Evolutionary conservation across 2,329 filamentous ascomycete genomes (phyloP), one percentile per base, ranked within the genome.

Genomic region (Cryphonectria japonica): DNA sequence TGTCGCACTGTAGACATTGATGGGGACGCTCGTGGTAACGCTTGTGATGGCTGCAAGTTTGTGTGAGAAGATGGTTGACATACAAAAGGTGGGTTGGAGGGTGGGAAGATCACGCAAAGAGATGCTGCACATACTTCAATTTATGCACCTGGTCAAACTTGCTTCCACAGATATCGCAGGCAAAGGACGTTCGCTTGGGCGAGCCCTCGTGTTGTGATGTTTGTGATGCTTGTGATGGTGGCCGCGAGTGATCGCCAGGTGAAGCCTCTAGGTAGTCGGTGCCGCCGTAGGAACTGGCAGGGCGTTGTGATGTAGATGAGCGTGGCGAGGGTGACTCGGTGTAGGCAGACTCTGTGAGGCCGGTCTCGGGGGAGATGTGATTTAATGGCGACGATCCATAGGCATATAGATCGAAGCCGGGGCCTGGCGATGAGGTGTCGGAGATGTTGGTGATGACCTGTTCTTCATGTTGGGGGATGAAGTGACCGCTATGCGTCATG

Each of bases 1-100:
- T 88, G 67, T 83, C 84, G 74, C 88, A 90, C 54, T 82, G 80
- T 0, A 78, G 71, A 72, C 83, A 85, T 62, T 78, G 79, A 70
- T 88, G 87, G 3, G 82, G 82, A 70, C 87, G 87, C 67, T 88
- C 87, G 76, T 90, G 88, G 62, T 90, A 90, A 26, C 88, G 83
- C 74, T 86, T 87, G 76, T 90, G 88, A 70, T 90, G 88, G 73
- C 85, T 87, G 39, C n/a, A 39, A 13, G 7, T 39, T 7, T 54
- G 74, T 80, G 66, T 70, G 59, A 26, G 39, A 3, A n/a, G 13
- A 19, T 16, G 3, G 4, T 19, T 16, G 16, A 16, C 39, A 41
- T 29, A 0, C 26, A 6, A 8, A 41, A 13, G 3, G 16, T 2
- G 16, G 16, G n/a, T 29, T 5, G 29, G 29, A 19, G 29, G 13